Percentiles rank a stretch among this genome's conserved stretches.
phyloP scores from a whole-genome alignment of 2,329 filamentous ascomycete species.

The Aspergillus tamarii region DNA sequence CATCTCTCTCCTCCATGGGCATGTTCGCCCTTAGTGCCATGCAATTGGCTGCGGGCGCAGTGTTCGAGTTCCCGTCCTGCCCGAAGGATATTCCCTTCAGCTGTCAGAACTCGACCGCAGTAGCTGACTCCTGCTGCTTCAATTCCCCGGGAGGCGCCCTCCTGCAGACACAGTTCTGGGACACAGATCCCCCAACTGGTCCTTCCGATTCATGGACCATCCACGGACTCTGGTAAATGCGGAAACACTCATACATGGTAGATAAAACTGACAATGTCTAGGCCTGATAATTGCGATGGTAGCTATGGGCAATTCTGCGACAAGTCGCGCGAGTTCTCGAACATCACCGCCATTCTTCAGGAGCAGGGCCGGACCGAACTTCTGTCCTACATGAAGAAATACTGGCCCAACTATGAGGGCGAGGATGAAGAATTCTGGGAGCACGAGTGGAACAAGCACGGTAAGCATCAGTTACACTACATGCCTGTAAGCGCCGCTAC shows the following conservation, averaged over 20 bases:
- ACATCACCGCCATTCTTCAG: constrained; percentile 60
- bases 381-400: constrained; percentile 61
- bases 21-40: constrained; percentile 30
- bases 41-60: constrained; percentile 22
- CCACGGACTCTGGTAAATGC: constrained; percentile 57
- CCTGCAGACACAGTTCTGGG: constrained; percentile 65
- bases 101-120: constrained; percentile 57
- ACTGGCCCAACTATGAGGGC: constrained; percentile 62
- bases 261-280: constrained; percentile 19
- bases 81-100: constrained; percentile 50
- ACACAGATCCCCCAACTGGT: constrained; percentile 57
- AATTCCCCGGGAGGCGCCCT: constrained; percentile 61
- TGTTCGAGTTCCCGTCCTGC: constrained; percentile 33
- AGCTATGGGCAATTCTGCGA: constrained; percentile 62
- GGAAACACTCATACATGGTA: not conserved
- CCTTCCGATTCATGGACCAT: constrained; percentile 62
- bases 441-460: constrained; percentile 74
- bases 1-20: constrained; percentile 22
- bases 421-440: constrained; percentile 65
- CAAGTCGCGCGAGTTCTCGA: constrained; percentile 55
- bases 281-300: constrained; percentile 60
- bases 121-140: constrained; percentile 60
- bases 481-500: not conserved
- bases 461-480: constrained; percentile 14
- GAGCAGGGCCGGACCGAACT: constrained; percentile 54